Evolutionary conservation across 495 filamentous ascomycete genomes (phyloP).

Genomic region (Aspergillus cristatus): DNA sequence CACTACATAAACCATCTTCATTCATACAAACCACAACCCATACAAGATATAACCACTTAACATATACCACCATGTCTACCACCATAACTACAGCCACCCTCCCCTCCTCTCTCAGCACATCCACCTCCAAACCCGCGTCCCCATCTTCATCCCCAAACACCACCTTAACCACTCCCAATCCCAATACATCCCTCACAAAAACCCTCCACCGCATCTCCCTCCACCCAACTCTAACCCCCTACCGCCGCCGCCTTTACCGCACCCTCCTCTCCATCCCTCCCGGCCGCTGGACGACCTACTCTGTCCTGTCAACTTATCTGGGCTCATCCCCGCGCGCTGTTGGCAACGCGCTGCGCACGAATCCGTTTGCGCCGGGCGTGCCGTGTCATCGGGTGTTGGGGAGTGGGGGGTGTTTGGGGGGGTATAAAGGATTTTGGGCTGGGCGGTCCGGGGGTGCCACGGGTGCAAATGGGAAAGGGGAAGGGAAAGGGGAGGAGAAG

Average conservation of each 20-base stretch:
- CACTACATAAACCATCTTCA: too few species aligned
- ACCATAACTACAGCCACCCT: too few species aligned
- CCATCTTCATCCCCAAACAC: too few species aligned
- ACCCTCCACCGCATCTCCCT: constrained; percentile 16
- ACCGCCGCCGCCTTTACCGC: constrained; percentile 52
- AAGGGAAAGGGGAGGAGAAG: constrained; percentile 12
- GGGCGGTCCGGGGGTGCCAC: not conserved
- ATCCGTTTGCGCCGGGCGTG: constrained; percentile 60
- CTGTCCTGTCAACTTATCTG: constrained; percentile 55
- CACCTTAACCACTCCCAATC: too few species aligned
- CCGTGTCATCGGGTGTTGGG: constrained; percentile 38
- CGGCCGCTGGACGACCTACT: constrained; percentile 67
- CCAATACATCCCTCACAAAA: constrained; percentile 25
- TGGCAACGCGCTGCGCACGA: constrained; percentile 64
- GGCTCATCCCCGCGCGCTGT: constrained; percentile 67
- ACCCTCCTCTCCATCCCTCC: constrained; percentile 61
- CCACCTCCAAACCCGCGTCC: too few species aligned
- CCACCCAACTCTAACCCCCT: constrained; percentile 24
- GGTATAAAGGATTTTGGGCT: constrained; percentile 12
- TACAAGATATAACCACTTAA: too few species aligned
- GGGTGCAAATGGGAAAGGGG: constrained; percentile 1
- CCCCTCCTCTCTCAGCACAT: too few species aligned
- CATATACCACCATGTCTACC: too few species aligned
- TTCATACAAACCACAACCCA: too few species aligned
- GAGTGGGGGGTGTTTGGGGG: constrained; percentile 10